Conservation (phyloP, 192 early-diverging fungal genomes). For the Chytriomyces hyalinus region DNA sequence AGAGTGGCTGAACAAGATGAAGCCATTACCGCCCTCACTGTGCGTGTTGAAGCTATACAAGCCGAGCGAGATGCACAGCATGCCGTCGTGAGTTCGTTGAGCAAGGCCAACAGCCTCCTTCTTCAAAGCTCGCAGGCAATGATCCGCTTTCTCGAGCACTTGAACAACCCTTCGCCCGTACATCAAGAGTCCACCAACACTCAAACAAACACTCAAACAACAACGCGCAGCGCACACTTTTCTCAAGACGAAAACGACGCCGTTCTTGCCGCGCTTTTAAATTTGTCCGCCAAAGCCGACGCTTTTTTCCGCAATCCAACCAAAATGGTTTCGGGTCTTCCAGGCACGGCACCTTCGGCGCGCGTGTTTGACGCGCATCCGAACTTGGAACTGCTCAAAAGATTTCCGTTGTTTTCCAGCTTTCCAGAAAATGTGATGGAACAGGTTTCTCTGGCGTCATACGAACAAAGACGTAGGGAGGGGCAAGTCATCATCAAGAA, state of each 20-base stretch:
- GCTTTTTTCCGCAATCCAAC: not conserved
- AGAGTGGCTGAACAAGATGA: not conserved
- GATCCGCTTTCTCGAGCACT: not conserved
- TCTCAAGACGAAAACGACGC: not conserved
- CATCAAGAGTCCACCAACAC: not conserved
- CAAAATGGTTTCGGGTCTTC: not conserved
- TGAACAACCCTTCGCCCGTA: not conserved
- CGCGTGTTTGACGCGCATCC: too few species aligned
- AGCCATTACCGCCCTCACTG: not conserved
- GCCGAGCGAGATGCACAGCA: not conserved
- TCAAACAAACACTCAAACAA: not conserved
- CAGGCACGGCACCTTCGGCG: not conserved
- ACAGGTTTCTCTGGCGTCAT: slow-evolving; percentile 9
- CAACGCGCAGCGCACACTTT: not conserved
- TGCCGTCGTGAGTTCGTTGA: not conserved
- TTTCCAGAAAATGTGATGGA: slow-evolving; percentile 45
- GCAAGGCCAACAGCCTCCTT: slow-evolving; percentile 3
- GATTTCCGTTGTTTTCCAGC: slow-evolving; percentile 48
- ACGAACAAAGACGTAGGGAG: slow-evolving; percentile 37
- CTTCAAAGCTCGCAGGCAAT: slow-evolving; percentile 3
- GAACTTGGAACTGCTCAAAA: slow-evolving; percentile 11
- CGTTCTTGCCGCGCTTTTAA: not conserved
- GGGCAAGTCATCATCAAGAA: slow-evolving; percentile 46
- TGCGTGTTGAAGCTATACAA: not conserved
- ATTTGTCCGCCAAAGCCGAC: not conserved